Evolutionary conservation across 345 rosid species (phyloP).

Genomic region (Aquilaria sinensis): DNA sequence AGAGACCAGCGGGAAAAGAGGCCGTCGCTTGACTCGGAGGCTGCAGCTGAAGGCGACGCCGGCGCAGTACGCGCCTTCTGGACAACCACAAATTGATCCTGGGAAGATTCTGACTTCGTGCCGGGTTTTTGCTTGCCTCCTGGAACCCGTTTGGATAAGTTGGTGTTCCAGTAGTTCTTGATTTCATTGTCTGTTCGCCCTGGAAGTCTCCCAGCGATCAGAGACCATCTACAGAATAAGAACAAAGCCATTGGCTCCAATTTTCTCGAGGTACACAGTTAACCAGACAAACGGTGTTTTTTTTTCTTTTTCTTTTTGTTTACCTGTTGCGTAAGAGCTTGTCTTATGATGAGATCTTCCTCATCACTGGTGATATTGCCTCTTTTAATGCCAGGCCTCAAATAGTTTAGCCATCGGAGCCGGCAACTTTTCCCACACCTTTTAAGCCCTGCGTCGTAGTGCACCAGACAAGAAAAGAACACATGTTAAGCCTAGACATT

Average conservation of each 20-base stretch:
- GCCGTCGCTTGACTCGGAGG: too few species aligned
- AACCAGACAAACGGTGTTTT: too few species aligned
- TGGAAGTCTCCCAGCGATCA: constrained; percentile 40
- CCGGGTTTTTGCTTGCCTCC: neutral
- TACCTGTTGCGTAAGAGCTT: constrained; percentile 42
- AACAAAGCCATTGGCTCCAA: neutral
- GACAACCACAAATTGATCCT: too few species aligned
- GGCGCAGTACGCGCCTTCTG: too few species aligned
- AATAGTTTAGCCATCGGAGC: constrained; percentile 48
- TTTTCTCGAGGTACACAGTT: too few species aligned
- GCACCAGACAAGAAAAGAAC: too few species aligned
- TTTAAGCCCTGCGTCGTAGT: constrained; percentile 19
- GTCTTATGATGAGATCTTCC: constrained; percentile 42
- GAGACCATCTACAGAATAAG: constrained; percentile 24
- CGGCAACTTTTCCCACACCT: constrained; percentile 58
- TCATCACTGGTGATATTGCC: constrained; percentile 44
- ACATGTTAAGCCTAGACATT: too few species aligned
- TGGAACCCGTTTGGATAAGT: constrained; percentile 6
- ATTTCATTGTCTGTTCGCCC: constrained; percentile 53
- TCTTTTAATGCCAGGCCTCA: constrained; percentile 48
- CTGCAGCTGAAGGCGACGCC: too few species aligned
- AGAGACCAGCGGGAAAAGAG: too few species aligned
- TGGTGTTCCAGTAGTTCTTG: constrained; percentile 44
- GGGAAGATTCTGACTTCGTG: too few species aligned
- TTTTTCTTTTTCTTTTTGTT: neutral